Evolutionary conservation across 2,329 filamentous ascomycete genomes (phyloP), one percentile per base, ranked within the genome.

Genomic region (Ampelomyces quisqualis): DNA sequence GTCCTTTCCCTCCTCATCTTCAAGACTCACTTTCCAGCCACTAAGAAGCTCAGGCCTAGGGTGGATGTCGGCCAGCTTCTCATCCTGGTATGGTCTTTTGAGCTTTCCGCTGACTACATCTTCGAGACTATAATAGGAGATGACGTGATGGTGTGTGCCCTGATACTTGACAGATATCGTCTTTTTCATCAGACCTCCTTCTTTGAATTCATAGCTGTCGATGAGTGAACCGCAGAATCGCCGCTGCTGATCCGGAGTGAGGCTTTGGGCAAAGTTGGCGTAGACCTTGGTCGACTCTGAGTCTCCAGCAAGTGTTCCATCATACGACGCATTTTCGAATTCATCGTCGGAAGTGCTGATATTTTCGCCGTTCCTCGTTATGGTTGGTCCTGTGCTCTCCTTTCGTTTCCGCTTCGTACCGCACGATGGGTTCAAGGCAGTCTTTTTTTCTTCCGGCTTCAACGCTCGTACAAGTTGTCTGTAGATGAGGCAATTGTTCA

Each of bases 121-220:
- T 5, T 88, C 81, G 8, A 91, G 77, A 29, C 75, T 88, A 72
- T 95, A 95, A 65, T 96, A 96, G 11, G 86, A 90, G 27, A 95
- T 89, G 36, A 96, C 72, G 58, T 95, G 90, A 59, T 95, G 90
- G 2, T 82, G 83, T 2, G 90, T 79, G 2, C 85, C 85, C 18
- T 84, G 77, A 35, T 85, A 82, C 2, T 79, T 82, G 26, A 95
- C 81, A 55, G 85, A 91, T 68, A 95, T 90, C 0, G 90, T 95
- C 74, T 95, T 95, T 77, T 96, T 96, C 49, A 95, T 80, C 27
- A 96, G 71, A 0, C 90, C 90, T 1, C 82, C 79, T 10, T 82
- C 75, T 60, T 93, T 93, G 77, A 95, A 95, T 21, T 83, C 81
- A 57, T 95, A 95, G 1, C 86, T 90, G 68, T 95, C 90, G n/a